Base-by-base conservation (phyloP, 1,284 basidiomycete species). In the Coniophora puteana region DNA sequence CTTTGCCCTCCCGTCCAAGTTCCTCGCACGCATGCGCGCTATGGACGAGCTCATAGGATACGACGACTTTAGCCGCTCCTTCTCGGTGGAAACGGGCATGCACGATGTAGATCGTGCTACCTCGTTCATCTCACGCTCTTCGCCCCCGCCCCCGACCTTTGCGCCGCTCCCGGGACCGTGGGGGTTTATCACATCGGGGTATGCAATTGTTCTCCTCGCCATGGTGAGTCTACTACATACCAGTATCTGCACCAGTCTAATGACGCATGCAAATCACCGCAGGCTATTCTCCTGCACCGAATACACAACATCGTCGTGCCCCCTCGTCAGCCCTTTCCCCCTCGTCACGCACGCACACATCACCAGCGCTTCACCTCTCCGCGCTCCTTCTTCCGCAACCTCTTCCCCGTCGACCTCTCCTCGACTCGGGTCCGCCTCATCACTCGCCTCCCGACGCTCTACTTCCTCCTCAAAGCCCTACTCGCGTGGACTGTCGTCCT, bases 231-330 rank as follows among this genome's bases (percentile, higher is more conserved):
- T 28, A 16, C 16, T 38, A 10, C 20, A 22, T 45, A 12, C 14
- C 30, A 27, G 29, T 38, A 16, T 14, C 34, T 33, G 36, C 23
- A 18, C 30, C 36, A 25, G 42, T 43, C 38, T 47, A 44, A 43
- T 49, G 41, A 40, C 40, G 40, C 21, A 22, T 41, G 41, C 38
- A n/a, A n/a, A n/a, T n/a, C n/a, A n/a, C n/a, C n/a, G n/a, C 44
- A 86, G 83, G 78, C 76, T 10, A 61, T 88, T 30, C 55, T 87
- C 17, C 60, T 87, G 38, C 82, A 87, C 51, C 74, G 84, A 25
- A 80, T 88, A 43, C 83, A 86, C 50, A 80, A 88, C 58, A 76
- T 85, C 37, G 79, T 87, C 32, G 76, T 85, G 0, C 85, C 85
- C 10, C 75, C 80, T n/a, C 73, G 75, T 5, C 65, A 65, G 33